These are phyloP conservation scores for Beauveria brongniartii DNA, from an alignment of 2,329 filamentous ascomycete genomes.

Conservation along the genomic window DNA sequence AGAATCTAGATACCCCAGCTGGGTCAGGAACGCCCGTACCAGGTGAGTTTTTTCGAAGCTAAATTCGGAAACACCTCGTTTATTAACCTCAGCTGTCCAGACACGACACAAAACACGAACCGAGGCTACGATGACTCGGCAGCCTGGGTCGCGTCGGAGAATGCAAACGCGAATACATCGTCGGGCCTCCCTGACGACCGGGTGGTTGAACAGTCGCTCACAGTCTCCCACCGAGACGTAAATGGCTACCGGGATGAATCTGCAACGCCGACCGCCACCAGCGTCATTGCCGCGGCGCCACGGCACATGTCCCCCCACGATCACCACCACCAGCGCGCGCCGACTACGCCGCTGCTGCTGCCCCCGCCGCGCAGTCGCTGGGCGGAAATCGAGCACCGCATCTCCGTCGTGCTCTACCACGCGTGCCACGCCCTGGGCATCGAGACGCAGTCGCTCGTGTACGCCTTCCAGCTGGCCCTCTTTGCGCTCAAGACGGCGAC, in stretches of 20 bases:
- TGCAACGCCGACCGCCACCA: neutral
- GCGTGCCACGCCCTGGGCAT: slow-evolving; percentile 18
- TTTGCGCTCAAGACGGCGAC: slow-evolving; percentile 63
- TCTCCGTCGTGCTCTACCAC: slow-evolving; percentile 28
- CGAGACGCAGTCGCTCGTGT: slow-evolving; percentile 25
- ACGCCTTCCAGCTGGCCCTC: slow-evolving; percentile 44
- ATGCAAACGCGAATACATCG: neutral
- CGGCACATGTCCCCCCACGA: neutral
- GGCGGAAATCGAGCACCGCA: slow-evolving; percentile 25
- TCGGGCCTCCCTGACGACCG: neutral
- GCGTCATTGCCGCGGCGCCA: neutral
- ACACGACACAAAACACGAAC: slow-evolving; percentile 10
- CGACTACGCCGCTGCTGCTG: slow-evolving; percentile 38
- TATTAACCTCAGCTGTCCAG: neutral
- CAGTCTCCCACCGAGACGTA: slow-evolving; percentile 3
- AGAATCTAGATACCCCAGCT: slow-evolving; percentile 47
- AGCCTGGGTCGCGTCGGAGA: neutral
- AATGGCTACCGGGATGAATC: neutral
- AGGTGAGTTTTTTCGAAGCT: slow-evolving; percentile 24
- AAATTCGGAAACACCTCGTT: neutral
- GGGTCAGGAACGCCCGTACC: slow-evolving; percentile 40
- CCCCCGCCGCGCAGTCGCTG: slow-evolving; percentile 35
- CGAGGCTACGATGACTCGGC: slow-evolving; percentile 16
- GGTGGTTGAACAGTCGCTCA: neutral
- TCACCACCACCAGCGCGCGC: neutral